A percentile compares a stretch with the other conserved stretches of the same genome.
Conservation (phyloP, 768 basidiomycete species). For the Sutorius australiensis region DNA sequence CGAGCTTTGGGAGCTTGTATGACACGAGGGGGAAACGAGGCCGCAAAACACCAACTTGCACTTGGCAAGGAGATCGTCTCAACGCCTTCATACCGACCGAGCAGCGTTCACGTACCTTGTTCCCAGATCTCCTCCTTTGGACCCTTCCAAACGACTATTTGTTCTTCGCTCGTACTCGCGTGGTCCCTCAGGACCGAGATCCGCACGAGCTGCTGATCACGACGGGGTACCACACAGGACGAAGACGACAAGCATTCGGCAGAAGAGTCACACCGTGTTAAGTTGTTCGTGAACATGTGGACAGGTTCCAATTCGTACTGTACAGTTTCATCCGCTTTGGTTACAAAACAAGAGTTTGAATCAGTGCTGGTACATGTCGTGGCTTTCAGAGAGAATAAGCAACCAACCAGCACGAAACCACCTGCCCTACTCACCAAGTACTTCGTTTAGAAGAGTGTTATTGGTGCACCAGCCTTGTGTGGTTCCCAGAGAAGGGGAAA, state of each 20-base stretch:
- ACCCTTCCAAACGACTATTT: slow-evolving; percentile 71
- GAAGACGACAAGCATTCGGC: slow-evolving; percentile 35
- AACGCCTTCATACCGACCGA: not conserved
- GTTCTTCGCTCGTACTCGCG: slow-evolving; percentile 10
- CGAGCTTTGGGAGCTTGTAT: slow-evolving; percentile 21
- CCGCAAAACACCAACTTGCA: slow-evolving; percentile 46
- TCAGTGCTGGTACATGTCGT: slow-evolving; percentile 4
- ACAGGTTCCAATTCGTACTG: slow-evolving; percentile 58
- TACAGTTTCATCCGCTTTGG: slow-evolving; percentile 23
- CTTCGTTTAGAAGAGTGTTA: slow-evolving; percentile 30
- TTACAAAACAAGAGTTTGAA: slow-evolving; percentile 43
- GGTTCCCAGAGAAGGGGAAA: slow-evolving; percentile 8
- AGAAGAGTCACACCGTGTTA: slow-evolving; percentile 39
- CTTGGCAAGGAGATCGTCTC: slow-evolving; percentile 30
- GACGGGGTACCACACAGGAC: slow-evolving; percentile 53
- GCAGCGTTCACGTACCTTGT: slow-evolving; percentile 45
- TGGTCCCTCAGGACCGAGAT: slow-evolving; percentile 38
- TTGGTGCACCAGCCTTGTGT: slow-evolving; percentile 62
- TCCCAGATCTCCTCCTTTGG: slow-evolving; percentile 61
- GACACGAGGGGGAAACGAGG: slow-evolving; percentile 32
- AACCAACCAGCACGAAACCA: not conserved
- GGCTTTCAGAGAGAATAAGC: slow-evolving; percentile 3
- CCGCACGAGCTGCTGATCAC: slow-evolving; percentile 51
- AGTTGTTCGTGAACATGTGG: slow-evolving; percentile 38
- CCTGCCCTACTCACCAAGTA: slow-evolving; percentile 8